phyloP scores from a whole-genome alignment of 2,329 filamentous ascomycete genomes.

The Phyllosticta capitalensis region DNA sequence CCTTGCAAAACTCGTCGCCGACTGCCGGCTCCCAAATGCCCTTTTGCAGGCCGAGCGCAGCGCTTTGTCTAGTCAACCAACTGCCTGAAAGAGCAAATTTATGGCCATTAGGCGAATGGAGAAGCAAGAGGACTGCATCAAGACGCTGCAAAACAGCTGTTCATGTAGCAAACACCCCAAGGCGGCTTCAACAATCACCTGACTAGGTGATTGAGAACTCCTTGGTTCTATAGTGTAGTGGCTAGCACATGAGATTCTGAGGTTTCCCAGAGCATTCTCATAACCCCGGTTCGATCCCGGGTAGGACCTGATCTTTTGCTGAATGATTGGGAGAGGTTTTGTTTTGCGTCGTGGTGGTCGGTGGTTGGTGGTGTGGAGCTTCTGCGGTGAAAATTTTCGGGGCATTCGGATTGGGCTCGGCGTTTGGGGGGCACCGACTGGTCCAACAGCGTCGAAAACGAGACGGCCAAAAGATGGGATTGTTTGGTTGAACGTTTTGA shows the following conservation, averaged over 20 bases:
- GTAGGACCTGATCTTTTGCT: not conserved
- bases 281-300: not conserved
- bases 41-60: no score
- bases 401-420: not conserved
- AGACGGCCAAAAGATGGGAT: not conserved
- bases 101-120: no score
- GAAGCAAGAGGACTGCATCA: no score
- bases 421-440: not conserved
- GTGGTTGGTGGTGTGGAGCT: not conserved
- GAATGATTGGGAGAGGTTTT: not conserved
- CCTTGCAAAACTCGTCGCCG: no score
- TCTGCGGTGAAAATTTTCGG: not conserved
- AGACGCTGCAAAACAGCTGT: no score
- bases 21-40: no score
- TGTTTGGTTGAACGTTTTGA: not conserved
- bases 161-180: no score
- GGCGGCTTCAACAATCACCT: no score
- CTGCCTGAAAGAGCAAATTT: no score
- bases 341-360: not conserved
- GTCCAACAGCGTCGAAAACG: not conserved
- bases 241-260: not conserved
- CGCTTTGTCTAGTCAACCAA: no score
- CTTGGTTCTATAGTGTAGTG: not conserved
- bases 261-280: not conserved
- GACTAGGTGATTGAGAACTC: not conserved